These are phyloP conservation scores for Mycena kentingensis DNA, from an alignment of 768 basidiomycete species.

Conservation along the genomic window DNA sequence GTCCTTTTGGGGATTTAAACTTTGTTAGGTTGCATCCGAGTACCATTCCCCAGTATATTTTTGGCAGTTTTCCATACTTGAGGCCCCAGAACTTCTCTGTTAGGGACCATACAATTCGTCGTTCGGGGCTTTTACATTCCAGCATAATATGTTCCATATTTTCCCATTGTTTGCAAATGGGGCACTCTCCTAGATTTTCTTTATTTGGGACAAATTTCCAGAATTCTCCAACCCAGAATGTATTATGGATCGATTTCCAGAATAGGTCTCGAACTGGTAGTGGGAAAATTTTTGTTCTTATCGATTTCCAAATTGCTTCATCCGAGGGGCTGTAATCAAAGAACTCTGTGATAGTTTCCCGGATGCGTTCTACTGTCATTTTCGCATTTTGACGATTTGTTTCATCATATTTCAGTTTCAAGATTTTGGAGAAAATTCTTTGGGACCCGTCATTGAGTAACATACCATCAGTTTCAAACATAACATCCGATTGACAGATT, in stretches of 20 bases:
- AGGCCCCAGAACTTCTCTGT: not conserved
- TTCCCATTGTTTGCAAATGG: slow-evolving; percentile 15
- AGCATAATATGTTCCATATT: slow-evolving; percentile 9
- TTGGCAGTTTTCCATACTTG: not conserved
- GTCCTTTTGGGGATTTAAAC: not conserved
- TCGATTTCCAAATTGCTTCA: slow-evolving; percentile 3
- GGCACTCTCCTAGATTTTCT: slow-evolving; percentile 14
- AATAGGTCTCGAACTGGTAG: slow-evolving; percentile 1
- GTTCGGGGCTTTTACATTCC: slow-evolving; percentile 5
- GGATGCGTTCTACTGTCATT: not conserved
- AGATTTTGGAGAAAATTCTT: not conserved
- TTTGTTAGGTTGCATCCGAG: not conserved
- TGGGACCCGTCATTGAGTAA: slow-evolving; percentile 1
- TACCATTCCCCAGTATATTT: not conserved
- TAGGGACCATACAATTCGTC: slow-evolving; percentile 8
- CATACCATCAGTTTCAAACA: slow-evolving; percentile 1
- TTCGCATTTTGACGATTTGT: not conserved
- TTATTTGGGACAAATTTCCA: slow-evolving; percentile 19
- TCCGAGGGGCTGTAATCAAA: slow-evolving; percentile 2
- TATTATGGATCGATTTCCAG: slow-evolving; percentile 10
- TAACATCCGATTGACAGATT: not conserved
- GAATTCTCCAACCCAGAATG: slow-evolving; percentile 12
- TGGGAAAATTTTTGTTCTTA: not conserved
- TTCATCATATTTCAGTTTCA: not conserved
- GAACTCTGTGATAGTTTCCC: not conserved